Conservation (phyloP, 2,329 filamentous ascomycete species). For the Pseudogymnoascus verrucosus region DNA sequence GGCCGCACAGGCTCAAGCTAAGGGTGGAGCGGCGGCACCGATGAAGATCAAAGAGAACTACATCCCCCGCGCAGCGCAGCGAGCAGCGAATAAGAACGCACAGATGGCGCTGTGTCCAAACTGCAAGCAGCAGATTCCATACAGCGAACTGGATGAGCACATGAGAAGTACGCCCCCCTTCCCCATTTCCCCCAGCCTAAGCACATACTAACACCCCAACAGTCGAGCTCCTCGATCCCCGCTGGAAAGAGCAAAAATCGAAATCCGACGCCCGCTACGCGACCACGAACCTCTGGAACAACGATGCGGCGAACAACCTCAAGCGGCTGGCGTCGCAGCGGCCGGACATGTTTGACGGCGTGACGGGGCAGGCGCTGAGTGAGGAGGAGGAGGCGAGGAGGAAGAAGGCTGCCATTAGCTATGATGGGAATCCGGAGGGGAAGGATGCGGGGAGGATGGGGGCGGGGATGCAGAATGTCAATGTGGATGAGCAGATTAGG, state of each 20-base stretch:
- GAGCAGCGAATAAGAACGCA: constrained; percentile 56
- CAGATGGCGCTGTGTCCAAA: constrained; percentile 80
- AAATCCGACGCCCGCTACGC: constrained; percentile 79
- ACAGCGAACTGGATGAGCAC: constrained; percentile 81
- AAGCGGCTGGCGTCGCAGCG: constrained; percentile 90
- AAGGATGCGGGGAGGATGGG: constrained; percentile 42
- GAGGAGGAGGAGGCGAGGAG: constrained; percentile 68
- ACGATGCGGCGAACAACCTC: constrained; percentile 85
- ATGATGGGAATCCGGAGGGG: constrained; percentile 57
- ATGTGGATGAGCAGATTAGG: constrained; percentile 79
- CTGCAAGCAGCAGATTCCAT: constrained; percentile 82
- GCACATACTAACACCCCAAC: constrained; percentile 15
- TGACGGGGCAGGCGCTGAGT: constrained; percentile 58
- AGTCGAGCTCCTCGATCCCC: constrained; percentile 84
- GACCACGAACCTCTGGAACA: constrained; percentile 77
- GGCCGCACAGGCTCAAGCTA: constrained; percentile 70
- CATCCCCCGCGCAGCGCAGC: constrained; percentile 72
- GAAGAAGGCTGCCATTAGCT: constrained; percentile 65
- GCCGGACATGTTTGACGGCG: constrained; percentile 74
- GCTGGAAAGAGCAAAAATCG: constrained; percentile 92
- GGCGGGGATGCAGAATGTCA: constrained; percentile 57
- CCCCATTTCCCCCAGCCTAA: background rate
- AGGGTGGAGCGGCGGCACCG: constrained; percentile 50
- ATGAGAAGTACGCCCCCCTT: constrained; percentile 63
- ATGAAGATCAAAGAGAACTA: constrained; percentile 95